These are phyloP conservation scores for Carallia brachiata DNA, from an alignment of 345 rosid species.

Conservation along the genomic window DNA sequence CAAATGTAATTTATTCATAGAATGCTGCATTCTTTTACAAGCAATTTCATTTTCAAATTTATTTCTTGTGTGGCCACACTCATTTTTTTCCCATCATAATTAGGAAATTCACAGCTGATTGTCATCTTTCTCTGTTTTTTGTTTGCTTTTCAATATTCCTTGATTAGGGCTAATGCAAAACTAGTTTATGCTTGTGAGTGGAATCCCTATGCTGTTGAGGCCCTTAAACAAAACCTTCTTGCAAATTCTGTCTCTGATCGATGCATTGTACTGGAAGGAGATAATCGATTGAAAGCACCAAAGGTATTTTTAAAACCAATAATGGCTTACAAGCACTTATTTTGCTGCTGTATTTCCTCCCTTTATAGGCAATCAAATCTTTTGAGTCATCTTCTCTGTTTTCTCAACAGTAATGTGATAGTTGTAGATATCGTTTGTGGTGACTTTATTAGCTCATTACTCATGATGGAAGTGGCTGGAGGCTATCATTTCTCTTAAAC, in stretches of 20 bases:
- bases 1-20: not conserved
- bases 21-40: not conserved
- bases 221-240: slow-evolving; percentile 62
- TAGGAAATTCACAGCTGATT: not conserved
- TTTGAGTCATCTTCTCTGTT: no score
- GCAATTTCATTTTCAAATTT: no score
- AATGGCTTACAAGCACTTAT: no score
- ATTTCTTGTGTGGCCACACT: no score
- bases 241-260: slow-evolving; percentile 71
- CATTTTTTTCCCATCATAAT: no score
- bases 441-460: no score
- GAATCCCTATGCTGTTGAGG: slow-evolving; percentile 88
- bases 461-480: no score
- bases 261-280: slow-evolving; percentile 84
- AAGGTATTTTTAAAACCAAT: slow-evolving; percentile 35
- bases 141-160: not conserved
- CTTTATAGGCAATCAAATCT: no score
- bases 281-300: slow-evolving; percentile 72
- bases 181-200: slow-evolving; percentile 92
- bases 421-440: no score
- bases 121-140: not conserved
- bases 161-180: slow-evolving; percentile 79
- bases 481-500: no score
- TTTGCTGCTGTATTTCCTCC: no score
- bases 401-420: no score